Base-by-base conservation (phyloP, 805 yeast species). In the Kazachstania africana region DNA sequence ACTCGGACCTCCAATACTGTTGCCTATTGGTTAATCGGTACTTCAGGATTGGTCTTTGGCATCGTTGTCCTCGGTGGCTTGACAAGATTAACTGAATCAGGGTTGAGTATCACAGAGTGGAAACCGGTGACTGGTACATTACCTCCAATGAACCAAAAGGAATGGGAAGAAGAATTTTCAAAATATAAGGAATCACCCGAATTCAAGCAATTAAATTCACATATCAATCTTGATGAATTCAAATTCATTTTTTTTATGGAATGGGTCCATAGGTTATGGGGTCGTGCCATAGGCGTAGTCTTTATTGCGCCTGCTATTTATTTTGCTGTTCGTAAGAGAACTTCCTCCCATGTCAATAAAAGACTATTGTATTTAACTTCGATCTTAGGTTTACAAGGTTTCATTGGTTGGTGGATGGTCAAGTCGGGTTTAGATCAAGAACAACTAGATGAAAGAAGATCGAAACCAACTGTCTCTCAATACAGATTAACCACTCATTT, bases 321-420 rank as follows among this genome's bases (percentile, higher is more conserved):
- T 53, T 85, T 85, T 46, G 76, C 83, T 47, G 65, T 66, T 12
- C 61, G 77, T 3, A 72, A 73, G 25, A 74, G 65, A 40, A 74
- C 88, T 8, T 74, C 85, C 3, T 58, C 71, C 3, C 75, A 74
- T 36, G 78, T 81, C 3, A 76, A 82, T 29, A 62, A 63, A 35
- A 68, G 83, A 43, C 62, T 91, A 12, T 56, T 81, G 14, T 82
- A 82, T 2, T 69, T 91, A 28, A 70, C 94, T 26, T 74, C 68
- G 0, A 60, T 91, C 31, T 66, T 91, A 36, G 99, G 95, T 8
- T 61, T 91, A 29, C 98, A 91, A 63, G 98, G 98, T 32, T 80
- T 78, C 32, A 78, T 91, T 43, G 98, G 98, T 20, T 91, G 98
- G 98, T 91, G 99, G 99, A 91, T 91, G 98, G 98, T 91, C 32